phyloP scores from a whole-genome alignment of 2,329 filamentous ascomycete genomes.

The Cryoendolithus antarcticus region DNA sequence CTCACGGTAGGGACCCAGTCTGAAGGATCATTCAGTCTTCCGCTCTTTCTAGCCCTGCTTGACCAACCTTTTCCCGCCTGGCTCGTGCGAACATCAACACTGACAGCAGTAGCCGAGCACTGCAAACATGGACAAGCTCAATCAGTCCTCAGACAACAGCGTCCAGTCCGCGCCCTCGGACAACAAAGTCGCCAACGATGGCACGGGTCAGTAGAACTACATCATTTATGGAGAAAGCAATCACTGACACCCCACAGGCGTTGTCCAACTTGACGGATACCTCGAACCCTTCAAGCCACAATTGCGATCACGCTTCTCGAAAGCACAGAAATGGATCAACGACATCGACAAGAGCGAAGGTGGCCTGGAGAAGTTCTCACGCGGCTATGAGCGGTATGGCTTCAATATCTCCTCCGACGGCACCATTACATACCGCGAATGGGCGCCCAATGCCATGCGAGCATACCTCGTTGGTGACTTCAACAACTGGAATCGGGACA shows the following conservation, averaged over 20 bases:
- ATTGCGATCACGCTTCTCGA: slow-evolving; percentile 63
- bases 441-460: slow-evolving; percentile 79
- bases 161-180: slow-evolving; percentile 33
- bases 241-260: slow-evolving; percentile 44
- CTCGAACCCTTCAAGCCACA: slow-evolving; percentile 71
- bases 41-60: too few species aligned
- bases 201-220: slow-evolving; percentile 48
- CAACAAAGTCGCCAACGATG: slow-evolving; percentile 50
- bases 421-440: slow-evolving; percentile 85
- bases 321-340: slow-evolving; percentile 77
- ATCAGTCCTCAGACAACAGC: slow-evolving; percentile 34
- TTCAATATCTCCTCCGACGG: slow-evolving; percentile 71
- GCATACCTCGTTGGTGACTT: slow-evolving; percentile 90
- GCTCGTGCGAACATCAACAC: too few species aligned
- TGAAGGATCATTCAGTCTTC: too few species aligned
- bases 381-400: slow-evolving; percentile 74
- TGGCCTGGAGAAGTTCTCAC: slow-evolving; percentile 82
- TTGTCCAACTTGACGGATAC: slow-evolving; percentile 78
- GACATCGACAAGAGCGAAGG: slow-evolving; percentile 74
- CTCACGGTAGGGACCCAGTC: too few species aligned
- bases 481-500: slow-evolving; percentile 77
- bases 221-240: background rate
- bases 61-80: too few species aligned
- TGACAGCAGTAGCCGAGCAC: background rate
- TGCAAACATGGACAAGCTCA: slow-evolving; percentile 26